A percentile compares a stretch with the other conserved stretches of the same genome.
These are phyloP conservation scores for Pontederia paniculata DNA, from an alignment of 176 grass and related monocot species.

Conservation along the genomic window DNA sequence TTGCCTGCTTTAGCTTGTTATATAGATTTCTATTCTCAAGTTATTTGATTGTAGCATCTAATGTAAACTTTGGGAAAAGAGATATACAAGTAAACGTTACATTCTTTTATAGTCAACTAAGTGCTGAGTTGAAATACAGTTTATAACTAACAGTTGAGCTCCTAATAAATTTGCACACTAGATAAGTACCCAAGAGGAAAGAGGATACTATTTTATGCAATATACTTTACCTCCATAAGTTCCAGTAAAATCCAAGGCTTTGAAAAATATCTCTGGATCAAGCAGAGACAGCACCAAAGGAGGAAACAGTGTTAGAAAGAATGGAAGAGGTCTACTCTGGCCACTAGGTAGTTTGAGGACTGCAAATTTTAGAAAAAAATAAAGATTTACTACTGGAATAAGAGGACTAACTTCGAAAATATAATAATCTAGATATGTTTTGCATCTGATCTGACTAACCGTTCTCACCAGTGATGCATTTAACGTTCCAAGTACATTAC, in stretches of 20 bases:
- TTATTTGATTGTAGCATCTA: no score
- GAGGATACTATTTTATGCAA: background rate
- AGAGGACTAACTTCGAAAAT: no score
- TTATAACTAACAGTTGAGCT: background rate
- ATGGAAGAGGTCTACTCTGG: constrained; percentile 59
- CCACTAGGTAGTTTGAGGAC: constrained; percentile 85
- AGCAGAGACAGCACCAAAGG: constrained; percentile 66
- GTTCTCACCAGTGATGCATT: no score
- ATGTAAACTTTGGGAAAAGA: no score
- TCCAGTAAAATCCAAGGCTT: constrained; percentile 96
- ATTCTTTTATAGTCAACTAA: no score
- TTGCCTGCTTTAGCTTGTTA: no score
- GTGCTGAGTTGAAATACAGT: no score
- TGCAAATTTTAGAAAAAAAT: constrained; percentile 33
- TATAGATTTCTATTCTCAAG: no score
- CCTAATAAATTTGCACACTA: no score
- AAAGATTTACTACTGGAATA: background rate
- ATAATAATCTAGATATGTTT: no score
- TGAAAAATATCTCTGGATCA: constrained; percentile 94
- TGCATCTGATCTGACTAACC: no score
- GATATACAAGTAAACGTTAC: no score
- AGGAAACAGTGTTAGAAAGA: constrained; percentile 61
- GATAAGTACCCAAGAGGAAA: background rate
- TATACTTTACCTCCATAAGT: constrained; percentile 80
- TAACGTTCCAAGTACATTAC: background rate